These are phyloP conservation scores for Debaryomyces maramus DNA, from an alignment of 805 yeast genomes.

Conservation along the genomic window DNA sequence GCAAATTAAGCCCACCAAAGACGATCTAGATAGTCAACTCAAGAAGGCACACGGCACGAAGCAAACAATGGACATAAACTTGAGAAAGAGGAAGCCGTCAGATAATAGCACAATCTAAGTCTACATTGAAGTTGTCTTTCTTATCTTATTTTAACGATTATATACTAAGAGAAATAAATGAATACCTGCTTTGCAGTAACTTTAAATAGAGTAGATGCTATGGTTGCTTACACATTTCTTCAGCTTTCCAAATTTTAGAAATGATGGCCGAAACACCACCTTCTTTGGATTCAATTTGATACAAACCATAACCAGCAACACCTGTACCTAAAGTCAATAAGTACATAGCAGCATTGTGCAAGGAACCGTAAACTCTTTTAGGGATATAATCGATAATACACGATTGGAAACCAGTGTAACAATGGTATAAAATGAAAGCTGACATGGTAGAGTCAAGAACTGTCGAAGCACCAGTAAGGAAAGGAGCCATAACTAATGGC, in stretches of 20 bases:
- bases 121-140: neutral
- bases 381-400: constrained; percentile 83
- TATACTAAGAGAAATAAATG: constrained; percentile 2
- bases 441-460: constrained; percentile 58
- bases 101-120: constrained; percentile 1
- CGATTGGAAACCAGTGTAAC: constrained; percentile 69
- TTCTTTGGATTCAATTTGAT: constrained; percentile 62
- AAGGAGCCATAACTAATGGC: constrained; percentile 64
- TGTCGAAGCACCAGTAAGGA: constrained; percentile 53
- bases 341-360: constrained; percentile 61
- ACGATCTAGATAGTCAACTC: constrained; percentile 8
- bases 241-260: constrained; percentile 39
- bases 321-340: constrained; percentile 63
- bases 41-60: neutral
- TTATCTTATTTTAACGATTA: neutral
- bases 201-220: too few relatives aligned
- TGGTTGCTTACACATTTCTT: constrained; percentile 6
- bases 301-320: constrained; percentile 69
- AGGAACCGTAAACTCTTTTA: constrained; percentile 64
- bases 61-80: constrained; percentile 4
- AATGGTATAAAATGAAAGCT: constrained; percentile 58
- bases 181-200: constrained; percentile 1
- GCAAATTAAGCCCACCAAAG: constrained; percentile 12
- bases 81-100: constrained; percentile 12
- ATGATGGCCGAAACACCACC: constrained; percentile 61